phyloP scores from a whole-genome alignment of 805 yeast genomes.

The Wickerhamomyces ciferrii region DNA sequence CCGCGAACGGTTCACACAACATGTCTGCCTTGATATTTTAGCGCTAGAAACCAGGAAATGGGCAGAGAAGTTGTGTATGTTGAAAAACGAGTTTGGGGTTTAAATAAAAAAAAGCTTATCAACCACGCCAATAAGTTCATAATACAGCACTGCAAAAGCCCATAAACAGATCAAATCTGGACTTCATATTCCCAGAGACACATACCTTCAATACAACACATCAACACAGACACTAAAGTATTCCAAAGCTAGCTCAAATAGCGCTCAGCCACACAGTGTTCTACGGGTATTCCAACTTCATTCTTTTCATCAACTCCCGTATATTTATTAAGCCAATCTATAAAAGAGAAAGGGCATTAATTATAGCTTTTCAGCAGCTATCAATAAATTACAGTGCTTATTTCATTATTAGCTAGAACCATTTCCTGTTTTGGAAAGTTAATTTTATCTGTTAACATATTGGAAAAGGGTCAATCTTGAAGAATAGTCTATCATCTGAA shows the following conservation, averaged over 20 bases:
- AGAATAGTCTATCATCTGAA: too few relatives aligned
- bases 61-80: neutral
- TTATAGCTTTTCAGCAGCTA: too few relatives aligned
- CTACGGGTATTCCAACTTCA: constrained; percentile 1
- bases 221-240: too few relatives aligned
- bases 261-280: neutral
- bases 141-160: neutral
- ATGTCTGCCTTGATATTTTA: neutral
- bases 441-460: too few relatives aligned
- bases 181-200: too few relatives aligned
- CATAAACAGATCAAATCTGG: too few relatives aligned
- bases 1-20: neutral
- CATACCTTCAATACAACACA: too few relatives aligned
- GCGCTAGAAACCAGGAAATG: neutral
- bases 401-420: too few relatives aligned
- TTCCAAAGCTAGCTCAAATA: too few relatives aligned
- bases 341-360: neutral
- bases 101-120: neutral
- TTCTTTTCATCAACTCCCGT: constrained; percentile 1
- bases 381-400: too few relatives aligned
- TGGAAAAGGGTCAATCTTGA: too few relatives aligned
- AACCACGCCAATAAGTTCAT: neutral
- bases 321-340: neutral
- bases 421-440: too few relatives aligned
- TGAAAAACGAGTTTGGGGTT: neutral